These are phyloP conservation scores for Leucocoprinus leucothites DNA, from an alignment of 768 basidiomycete genomes.

Conservation along the genomic window DNA sequence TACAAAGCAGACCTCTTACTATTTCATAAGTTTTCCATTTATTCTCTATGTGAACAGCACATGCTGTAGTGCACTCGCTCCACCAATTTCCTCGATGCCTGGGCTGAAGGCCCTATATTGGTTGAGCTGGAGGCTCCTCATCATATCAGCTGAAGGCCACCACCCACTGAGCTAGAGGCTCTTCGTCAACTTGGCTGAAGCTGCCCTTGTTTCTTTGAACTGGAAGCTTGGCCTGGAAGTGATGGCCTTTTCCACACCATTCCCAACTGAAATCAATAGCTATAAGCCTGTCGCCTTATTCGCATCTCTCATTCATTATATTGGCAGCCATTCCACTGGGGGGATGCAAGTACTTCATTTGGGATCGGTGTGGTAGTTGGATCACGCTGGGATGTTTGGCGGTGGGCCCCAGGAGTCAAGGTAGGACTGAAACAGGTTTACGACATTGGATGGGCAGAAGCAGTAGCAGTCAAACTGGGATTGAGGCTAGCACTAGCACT, in stretches of 20 bases:
- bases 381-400: conserved; percentile 26
- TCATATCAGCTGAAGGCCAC: too few relatives aligned
- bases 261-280: neutral
- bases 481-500: conserved; percentile 13
- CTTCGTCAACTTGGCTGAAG: too few relatives aligned
- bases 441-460: conserved; percentile 40
- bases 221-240: too few relatives aligned
- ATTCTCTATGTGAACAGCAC: too few relatives aligned
- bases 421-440: conserved; percentile 22
- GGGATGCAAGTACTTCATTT: conserved; percentile 32
- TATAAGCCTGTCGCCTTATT: conserved; percentile 15
- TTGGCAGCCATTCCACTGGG: conserved; percentile 34
- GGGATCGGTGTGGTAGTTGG: conserved; percentile 30
- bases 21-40: neutral
- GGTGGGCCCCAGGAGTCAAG: conserved; percentile 22
- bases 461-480: conserved; percentile 33
- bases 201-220: too few relatives aligned
- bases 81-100: neutral
- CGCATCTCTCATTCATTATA: conserved; percentile 16
- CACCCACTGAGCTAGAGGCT: too few relatives aligned
- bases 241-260: too few relatives aligned
- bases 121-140: too few relatives aligned
- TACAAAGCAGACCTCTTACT: conserved; percentile 19
- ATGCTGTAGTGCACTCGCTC: neutral
- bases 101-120: too few relatives aligned